Evolutionary conservation across 148 eudicot species (phyloP).

Genomic region (Mesembryanthemum crystallinum): DNA sequence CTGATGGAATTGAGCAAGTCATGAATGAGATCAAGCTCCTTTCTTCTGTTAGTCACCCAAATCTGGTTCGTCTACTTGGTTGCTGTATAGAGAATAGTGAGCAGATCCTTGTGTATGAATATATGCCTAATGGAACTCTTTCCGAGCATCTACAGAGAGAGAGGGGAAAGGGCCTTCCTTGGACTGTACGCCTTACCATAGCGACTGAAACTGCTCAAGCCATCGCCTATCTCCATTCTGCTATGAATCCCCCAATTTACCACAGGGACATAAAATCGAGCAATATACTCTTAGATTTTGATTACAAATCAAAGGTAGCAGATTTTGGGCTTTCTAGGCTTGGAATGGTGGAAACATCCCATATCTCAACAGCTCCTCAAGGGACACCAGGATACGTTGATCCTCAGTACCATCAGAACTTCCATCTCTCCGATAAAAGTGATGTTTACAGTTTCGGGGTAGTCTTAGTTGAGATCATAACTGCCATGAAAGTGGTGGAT

Average conservation of each 20-base stretch:
- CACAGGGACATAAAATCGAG: conserved; percentile 84
- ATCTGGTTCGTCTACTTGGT: conserved; percentile 81
- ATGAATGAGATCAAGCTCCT: conserved; percentile 90
- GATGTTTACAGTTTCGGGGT: conserved; percentile 92
- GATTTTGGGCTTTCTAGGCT: conserved; percentile 83
- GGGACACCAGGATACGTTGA: conserved; percentile 89
- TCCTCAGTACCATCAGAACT: conserved; percentile 80
- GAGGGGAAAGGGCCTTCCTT: conserved; percentile 60
- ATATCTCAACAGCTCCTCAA: conserved; percentile 82
- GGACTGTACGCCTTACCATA: conserved; percentile 69
- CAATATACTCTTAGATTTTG: conserved; percentile 60
- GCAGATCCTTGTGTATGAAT: conserved; percentile 87
- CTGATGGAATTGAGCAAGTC: conserved; percentile 68
- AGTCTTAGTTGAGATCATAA: conserved; percentile 73
- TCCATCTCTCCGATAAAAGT: conserved; percentile 81
- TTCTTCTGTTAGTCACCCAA: conserved; percentile 83
- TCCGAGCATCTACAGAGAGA: conserved; percentile 81
- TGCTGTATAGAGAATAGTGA: conserved; percentile 85
- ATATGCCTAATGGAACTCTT: conserved; percentile 82
- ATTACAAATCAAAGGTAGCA: conserved; percentile 71
- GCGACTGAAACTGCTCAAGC: conserved; percentile 80
- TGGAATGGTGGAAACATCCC: conserved; percentile 69
- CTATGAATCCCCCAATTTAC: conserved; percentile 75
- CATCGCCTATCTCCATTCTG: conserved; percentile 68
- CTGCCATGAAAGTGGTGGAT: conserved; percentile 78